phyloP scores from a whole-genome alignment of 306 rosid genomes.

The Glycine soja region DNA sequence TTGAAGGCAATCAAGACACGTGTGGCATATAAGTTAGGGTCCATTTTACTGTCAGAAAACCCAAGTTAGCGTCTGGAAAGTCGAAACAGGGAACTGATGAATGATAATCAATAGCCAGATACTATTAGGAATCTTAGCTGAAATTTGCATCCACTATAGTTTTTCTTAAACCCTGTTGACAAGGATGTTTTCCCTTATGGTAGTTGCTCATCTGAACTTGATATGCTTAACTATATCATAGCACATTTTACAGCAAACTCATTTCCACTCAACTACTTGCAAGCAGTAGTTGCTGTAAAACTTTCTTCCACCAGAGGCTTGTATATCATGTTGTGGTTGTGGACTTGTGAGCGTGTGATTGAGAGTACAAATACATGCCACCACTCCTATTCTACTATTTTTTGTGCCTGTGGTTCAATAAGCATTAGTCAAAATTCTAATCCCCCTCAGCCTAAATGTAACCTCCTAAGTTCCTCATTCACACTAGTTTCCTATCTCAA shows the following conservation, averaged over 20 bases:
- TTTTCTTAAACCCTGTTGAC: neutral
- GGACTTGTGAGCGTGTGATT: neutral
- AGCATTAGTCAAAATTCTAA: neutral
- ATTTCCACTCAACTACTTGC: neutral
- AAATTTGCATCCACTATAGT: neutral
- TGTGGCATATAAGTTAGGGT: neutral
- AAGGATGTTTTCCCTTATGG: neutral
- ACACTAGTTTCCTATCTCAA: neutral
- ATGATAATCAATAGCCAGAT: neutral
- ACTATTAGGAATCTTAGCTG: neutral
- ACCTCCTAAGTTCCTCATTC: neutral
- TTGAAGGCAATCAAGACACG: neutral
- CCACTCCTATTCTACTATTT: neutral
- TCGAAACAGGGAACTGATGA: neutral
- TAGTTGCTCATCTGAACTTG: neutral
- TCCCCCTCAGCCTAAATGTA: neutral
- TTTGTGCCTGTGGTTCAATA: neutral
- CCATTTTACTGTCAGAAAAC: constrained; percentile 7
- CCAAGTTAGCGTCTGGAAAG: neutral
- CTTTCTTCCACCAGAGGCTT: neutral
- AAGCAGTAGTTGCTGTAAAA: neutral
- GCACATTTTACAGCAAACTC: neutral
- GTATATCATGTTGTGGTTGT: constrained; percentile 4
- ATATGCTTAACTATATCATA: neutral
- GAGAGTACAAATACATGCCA: neutral